phyloP scores from a whole-genome alignment of 129 eudicot species.

The Centella asiatica region DNA sequence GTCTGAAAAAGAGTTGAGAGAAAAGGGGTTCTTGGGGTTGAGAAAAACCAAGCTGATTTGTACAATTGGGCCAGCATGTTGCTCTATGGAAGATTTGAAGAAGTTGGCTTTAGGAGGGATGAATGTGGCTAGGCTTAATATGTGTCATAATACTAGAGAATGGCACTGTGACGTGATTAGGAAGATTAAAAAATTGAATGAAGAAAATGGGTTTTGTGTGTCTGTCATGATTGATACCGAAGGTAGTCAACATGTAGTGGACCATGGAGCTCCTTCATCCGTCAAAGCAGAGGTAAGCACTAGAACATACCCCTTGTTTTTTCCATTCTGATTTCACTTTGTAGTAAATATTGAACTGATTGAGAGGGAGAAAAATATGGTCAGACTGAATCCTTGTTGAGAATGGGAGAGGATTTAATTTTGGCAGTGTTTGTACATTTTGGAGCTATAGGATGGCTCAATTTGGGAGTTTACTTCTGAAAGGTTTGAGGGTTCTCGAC shows the following conservation, averaged over 20 bases:
- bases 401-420: background rate
- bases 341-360: background rate
- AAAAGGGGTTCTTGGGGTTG: constrained; percentile 62
- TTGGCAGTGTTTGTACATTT: constrained; percentile 5
- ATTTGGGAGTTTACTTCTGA: constrained; percentile 61
- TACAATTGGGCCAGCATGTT: constrained; percentile 67
- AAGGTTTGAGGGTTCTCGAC: constrained; percentile 45
- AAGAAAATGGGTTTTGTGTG: constrained; percentile 57
- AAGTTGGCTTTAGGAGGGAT: constrained; percentile 63
- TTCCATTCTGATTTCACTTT: background rate
- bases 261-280: constrained; percentile 63
- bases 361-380: background rate
- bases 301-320: background rate
- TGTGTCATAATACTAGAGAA: constrained; percentile 62
- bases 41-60: constrained; percentile 71
- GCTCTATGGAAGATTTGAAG: constrained; percentile 50
- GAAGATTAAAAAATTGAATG: constrained; percentile 58
- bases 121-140: constrained; percentile 75
- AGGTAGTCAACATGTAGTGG: constrained; percentile 68
- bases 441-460: constrained; percentile 49
- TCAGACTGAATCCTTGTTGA: background rate
- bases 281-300: constrained; percentile 63
- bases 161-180: constrained; percentile 64
- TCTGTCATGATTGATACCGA: constrained; percentile 76
- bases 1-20: constrained; percentile 47